Conservation (phyloP, 495 filamentous ascomycete species). For the Chaetomium cochliodes region DNA sequence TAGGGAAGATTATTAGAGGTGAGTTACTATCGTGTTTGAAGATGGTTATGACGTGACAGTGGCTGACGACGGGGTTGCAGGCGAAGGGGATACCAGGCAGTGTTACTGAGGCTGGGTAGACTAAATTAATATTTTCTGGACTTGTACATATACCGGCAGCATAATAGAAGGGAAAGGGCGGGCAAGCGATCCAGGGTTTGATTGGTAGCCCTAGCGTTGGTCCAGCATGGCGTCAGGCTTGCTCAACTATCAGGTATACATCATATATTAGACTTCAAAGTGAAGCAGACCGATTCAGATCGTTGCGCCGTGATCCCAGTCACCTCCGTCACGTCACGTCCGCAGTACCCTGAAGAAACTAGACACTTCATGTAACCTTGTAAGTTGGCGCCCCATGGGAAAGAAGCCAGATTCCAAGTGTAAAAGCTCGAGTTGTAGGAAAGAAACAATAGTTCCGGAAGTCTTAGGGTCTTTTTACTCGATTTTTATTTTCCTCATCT, state of each 20-base stretch:
- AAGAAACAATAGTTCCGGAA: too few species aligned
- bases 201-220: not conserved
- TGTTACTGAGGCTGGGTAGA: slow-evolving; percentile 16
- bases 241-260: not conserved
- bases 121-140: slow-evolving; percentile 6
- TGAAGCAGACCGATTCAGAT: too few species aligned
- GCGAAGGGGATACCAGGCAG: slow-evolving; percentile 21
- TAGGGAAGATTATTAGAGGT: slow-evolving; percentile 61
- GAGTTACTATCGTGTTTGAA: slow-evolving; percentile 18
- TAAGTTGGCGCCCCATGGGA: too few species aligned
- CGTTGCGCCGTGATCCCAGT: too few species aligned
- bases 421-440: too few species aligned
- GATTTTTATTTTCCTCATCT: too few species aligned
- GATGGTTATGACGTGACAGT: not conserved
- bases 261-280: too few species aligned
- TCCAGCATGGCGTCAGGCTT: not conserved
- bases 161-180: not conserved
- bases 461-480: too few species aligned
- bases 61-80: slow-evolving; percentile 13
- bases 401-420: too few species aligned
- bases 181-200: not conserved
- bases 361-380: too few species aligned
- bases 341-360: too few species aligned
- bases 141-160: not conserved
- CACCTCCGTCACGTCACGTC: too few species aligned